phyloP scores from a whole-genome alignment of 2,329 filamentous ascomycete genomes.

The Alternaria brassicicola region DNA sequence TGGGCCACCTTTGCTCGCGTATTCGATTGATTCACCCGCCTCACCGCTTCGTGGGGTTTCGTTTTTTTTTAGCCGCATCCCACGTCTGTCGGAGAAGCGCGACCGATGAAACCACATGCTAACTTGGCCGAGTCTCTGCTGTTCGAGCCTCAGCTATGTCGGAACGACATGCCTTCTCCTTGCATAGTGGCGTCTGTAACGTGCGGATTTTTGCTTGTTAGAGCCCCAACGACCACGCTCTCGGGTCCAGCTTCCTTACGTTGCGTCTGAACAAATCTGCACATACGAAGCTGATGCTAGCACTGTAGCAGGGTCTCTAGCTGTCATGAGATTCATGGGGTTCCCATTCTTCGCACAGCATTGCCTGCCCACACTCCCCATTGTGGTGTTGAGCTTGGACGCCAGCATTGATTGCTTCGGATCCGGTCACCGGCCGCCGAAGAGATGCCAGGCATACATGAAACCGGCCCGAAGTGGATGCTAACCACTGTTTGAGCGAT shows the following conservation, averaged over 20 bases:
- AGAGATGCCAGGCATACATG: constrained; percentile 15
- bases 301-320: background rate
- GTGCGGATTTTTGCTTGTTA: background rate
- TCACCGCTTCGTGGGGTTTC: constrained; percentile 43
- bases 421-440: background rate
- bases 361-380: constrained; percentile 5
- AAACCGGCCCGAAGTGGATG: constrained; percentile 28
- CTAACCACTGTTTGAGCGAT: constrained; percentile 10
- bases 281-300: background rate
- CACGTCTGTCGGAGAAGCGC: constrained; percentile 15
- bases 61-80: constrained; percentile 38
- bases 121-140: constrained; percentile 12
- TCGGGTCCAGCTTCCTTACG: constrained; percentile 2
- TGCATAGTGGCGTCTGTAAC: constrained; percentile 15
- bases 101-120: constrained; percentile 12
- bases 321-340: background rate
- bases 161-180: constrained; percentile 11
- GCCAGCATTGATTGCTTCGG: constrained; percentile 10
- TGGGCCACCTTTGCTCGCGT: constrained; percentile 16
- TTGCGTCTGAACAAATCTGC: background rate
- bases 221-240: constrained; percentile 11
- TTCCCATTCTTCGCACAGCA: constrained; percentile 1
- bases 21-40: constrained; percentile 26
- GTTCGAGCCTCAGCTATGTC: constrained; percentile 8
- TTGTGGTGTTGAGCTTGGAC: constrained; percentile 10